Conservation (phyloP, 768 basidiomycete species). For the Collybiopsis confluens region DNA sequence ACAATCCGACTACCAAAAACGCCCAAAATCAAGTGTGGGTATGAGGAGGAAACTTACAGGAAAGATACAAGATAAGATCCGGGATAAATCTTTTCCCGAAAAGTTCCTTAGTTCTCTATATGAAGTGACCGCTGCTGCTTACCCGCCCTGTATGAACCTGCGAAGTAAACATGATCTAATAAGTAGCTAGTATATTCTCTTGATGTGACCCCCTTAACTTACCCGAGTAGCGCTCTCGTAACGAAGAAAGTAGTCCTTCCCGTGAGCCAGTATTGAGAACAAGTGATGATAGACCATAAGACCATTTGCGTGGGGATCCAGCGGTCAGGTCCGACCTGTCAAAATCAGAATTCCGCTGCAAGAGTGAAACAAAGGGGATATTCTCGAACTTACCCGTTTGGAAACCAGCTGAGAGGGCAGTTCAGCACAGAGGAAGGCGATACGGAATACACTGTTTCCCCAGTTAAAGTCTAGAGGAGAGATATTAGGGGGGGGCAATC, state of each 20-base stretch:
- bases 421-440: constrained; percentile 51
- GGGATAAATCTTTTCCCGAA: constrained; percentile 41
- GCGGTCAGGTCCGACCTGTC: constrained; percentile 54
- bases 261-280: constrained; percentile 51
- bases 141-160: constrained; percentile 45
- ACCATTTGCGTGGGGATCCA: constrained; percentile 63
- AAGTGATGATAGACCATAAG: constrained; percentile 48
- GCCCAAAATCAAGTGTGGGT: neutral
- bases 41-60: constrained; percentile 33
- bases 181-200: neutral
- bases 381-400: constrained; percentile 38
- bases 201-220: neutral
- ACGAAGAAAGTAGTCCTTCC: constrained; percentile 48
- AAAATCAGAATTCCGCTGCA: neutral
- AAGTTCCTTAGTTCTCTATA: too few species aligned
- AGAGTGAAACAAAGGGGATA: neutral
- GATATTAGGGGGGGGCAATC: neutral
- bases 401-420: constrained; percentile 61
- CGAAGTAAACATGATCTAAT: constrained; percentile 4
- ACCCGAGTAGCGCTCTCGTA: constrained; percentile 46
- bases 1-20: neutral
- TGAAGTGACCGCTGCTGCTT: constrained; percentile 8
- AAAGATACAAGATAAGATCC: constrained; percentile 58
- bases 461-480: constrained; percentile 44
- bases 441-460: constrained; percentile 50